These are phyloP conservation scores for Talaromyces marneffei DNA, from an alignment of 2,329 filamentous ascomycete genomes.

Conservation along the genomic window DNA sequence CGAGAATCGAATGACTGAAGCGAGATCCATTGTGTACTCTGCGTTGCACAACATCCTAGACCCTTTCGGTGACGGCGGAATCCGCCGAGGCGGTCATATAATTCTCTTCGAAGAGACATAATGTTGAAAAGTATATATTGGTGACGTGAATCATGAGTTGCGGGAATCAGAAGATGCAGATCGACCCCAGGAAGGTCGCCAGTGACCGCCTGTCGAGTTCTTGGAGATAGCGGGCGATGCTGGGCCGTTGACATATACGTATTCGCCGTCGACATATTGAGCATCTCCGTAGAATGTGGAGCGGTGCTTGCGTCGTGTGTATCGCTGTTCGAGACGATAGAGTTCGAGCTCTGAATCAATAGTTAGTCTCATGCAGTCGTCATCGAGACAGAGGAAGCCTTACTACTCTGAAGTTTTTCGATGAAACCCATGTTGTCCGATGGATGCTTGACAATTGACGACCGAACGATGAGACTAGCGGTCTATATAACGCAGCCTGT, in stretches of 20 bases:
- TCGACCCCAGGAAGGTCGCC: slow-evolving; percentile 14
- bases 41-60: neutral
- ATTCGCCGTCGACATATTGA: slow-evolving; percentile 91
- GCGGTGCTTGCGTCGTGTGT: slow-evolving; percentile 84
- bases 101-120: neutral
- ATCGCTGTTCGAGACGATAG: slow-evolving; percentile 90
- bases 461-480: neutral
- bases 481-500: neutral
- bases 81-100: neutral
- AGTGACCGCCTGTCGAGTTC: slow-evolving; percentile 23
- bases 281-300: slow-evolving; percentile 85
- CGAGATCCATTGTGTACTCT: neutral
- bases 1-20: neutral
- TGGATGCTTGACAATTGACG: neutral
- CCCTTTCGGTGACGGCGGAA: neutral
- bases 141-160: slow-evolving; percentile 11
- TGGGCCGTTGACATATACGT: slow-evolving; percentile 60
- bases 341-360: slow-evolving; percentile 62
- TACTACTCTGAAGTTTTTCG: slow-evolving; percentile 48
- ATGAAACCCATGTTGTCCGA: slow-evolving; percentile 42
- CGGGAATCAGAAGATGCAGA: slow-evolving; percentile 11
- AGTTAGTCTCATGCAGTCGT: neutral
- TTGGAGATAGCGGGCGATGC: slow-evolving; percentile 36
- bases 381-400: slow-evolving; percentile 19
- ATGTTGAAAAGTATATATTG: neutral